Conservation (phyloP, 176 grass and related monocot genomes). For the Tillandsia fasciculata region DNA sequence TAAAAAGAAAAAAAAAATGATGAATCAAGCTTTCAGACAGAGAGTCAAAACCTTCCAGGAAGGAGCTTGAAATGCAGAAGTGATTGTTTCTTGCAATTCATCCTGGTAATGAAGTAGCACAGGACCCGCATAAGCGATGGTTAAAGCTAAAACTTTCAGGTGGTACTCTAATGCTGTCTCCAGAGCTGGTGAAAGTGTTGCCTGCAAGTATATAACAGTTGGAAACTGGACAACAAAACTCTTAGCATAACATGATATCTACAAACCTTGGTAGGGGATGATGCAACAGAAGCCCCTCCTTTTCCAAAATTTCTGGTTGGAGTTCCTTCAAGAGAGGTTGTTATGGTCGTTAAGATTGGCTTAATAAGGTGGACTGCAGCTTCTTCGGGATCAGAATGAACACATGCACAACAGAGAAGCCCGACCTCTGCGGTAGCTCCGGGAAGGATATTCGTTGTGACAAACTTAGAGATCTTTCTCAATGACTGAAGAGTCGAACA, state of each 20-base stretch:
- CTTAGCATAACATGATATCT: constrained; percentile 13
- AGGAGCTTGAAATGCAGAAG: constrained; percentile 77
- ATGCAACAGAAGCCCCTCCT: constrained; percentile 35
- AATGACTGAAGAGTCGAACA: constrained; percentile 51
- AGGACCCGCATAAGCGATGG: constrained; percentile 77
- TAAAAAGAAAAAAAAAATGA: constrained; percentile 2
- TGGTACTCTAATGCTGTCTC: constrained; percentile 88
- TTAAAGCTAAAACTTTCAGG: constrained; percentile 85
- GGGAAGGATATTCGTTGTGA: constrained; percentile 84
- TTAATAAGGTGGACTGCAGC: constrained; percentile 65
- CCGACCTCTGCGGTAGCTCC: constrained; percentile 92
- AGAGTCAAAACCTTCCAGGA: constrained; percentile 73
- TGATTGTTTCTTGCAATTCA: constrained; percentile 62
- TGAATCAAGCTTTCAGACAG: constrained; percentile 10
- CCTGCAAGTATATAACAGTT: constrained; percentile 38
- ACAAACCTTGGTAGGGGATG: constrained; percentile 52
- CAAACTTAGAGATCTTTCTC: constrained; percentile 90
- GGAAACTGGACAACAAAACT: constrained; percentile 3
- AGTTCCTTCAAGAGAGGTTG: constrained; percentile 61
- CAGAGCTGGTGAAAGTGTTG: constrained; percentile 80
- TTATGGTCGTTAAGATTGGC: constrained; percentile 65
- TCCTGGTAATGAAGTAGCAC: constrained; percentile 54
- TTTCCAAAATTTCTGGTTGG: constrained; percentile 68
- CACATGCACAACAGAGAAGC: constrained; percentile 88
- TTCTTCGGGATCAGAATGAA: constrained; percentile 72